Evolutionary conservation across 257 asterid genomes (phyloP).

Genomic region (Ajuga chamaepitys): DNA sequence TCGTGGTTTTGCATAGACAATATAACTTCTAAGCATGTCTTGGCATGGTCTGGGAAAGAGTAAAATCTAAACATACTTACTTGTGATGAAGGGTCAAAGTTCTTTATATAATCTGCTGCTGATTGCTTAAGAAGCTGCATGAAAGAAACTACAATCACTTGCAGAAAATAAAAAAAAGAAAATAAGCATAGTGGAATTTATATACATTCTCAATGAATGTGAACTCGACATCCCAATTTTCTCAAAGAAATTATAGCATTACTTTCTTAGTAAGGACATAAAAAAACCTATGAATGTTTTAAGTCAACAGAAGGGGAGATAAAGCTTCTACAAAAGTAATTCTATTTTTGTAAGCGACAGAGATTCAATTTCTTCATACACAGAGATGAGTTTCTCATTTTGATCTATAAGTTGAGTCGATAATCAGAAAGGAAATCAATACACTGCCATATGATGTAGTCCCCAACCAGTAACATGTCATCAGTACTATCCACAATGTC

Average conservation of each 20-base stretch:
- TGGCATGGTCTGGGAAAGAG: not conserved
- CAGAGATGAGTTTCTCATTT: not conserved
- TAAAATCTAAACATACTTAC: slow-evolving; percentile 39
- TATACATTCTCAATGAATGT: slow-evolving; percentile 4
- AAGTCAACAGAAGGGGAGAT: not conserved
- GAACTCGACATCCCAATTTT: not conserved
- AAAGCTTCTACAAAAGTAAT: not conserved
- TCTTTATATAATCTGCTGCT: slow-evolving; percentile 61
- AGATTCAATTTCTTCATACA: not conserved
- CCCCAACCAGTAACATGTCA: not conserved
- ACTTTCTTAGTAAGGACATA: not conserved
- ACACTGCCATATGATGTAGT: not conserved
- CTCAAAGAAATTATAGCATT: not conserved
- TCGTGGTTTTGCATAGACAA: not conserved
- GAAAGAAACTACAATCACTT: slow-evolving; percentile 18
- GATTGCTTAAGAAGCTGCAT: slow-evolving; percentile 84
- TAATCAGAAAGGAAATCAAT: not conserved
- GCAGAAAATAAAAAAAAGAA: slow-evolving; percentile 2
- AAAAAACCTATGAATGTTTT: not conserved
- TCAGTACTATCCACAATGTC: not conserved
- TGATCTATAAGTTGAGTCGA: not conserved
- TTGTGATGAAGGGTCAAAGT: slow-evolving; percentile 55
- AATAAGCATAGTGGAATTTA: not conserved
- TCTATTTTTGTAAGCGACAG: not conserved
- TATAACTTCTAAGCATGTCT: slow-evolving; percentile 5